Evolutionary conservation across 768 basidiomycete genomes (phyloP).

Genomic region (Psilocybe tampanensis): DNA sequence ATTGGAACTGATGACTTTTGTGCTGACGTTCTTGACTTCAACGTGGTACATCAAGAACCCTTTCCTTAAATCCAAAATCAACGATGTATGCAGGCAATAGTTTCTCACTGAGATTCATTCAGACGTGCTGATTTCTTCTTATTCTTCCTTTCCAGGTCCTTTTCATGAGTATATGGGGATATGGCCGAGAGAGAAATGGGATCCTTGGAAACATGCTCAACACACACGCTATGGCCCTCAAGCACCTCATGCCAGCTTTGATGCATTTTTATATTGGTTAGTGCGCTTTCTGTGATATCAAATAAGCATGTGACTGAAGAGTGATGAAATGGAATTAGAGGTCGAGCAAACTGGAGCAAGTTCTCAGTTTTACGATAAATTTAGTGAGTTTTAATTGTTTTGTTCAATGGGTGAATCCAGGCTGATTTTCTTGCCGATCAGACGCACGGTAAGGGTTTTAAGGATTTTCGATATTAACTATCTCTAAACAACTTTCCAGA

Average conservation of each 20-base stretch:
- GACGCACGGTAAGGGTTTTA: slow-evolving; percentile 45
- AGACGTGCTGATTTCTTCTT: background rate
- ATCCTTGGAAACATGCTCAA: slow-evolving; percentile 85
- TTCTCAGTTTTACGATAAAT: slow-evolving; percentile 99
- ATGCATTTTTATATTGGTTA: slow-evolving; percentile 94
- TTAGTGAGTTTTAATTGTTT: slow-evolving; percentile 59
- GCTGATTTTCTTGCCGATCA: slow-evolving; percentile 4
- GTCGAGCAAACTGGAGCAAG: slow-evolving; percentile 97
- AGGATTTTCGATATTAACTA: slow-evolving; percentile 13
- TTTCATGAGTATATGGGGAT: slow-evolving; percentile 71
- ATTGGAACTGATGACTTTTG: slow-evolving; percentile 83
- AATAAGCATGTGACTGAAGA: background rate
- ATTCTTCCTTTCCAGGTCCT: slow-evolving; percentile 50
- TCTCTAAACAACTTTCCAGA: slow-evolving; percentile 35
- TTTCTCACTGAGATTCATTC: background rate
- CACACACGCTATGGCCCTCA: slow-evolving; percentile 80
- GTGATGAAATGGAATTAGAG: slow-evolving; percentile 51
- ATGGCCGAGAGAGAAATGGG: slow-evolving; percentile 66
- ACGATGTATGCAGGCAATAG: slow-evolving; percentile 61
- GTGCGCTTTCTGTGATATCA: slow-evolving; percentile 19
- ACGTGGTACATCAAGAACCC: slow-evolving; percentile 99
- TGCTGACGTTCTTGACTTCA: slow-evolving; percentile 87
- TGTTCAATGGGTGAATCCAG: background rate
- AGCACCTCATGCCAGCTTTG: slow-evolving; percentile 87
- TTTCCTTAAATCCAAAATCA: slow-evolving; percentile 94